Conservation (phyloP, 352 stramenopile genomes). For the Globisporangium cylindrosporum region DNA sequence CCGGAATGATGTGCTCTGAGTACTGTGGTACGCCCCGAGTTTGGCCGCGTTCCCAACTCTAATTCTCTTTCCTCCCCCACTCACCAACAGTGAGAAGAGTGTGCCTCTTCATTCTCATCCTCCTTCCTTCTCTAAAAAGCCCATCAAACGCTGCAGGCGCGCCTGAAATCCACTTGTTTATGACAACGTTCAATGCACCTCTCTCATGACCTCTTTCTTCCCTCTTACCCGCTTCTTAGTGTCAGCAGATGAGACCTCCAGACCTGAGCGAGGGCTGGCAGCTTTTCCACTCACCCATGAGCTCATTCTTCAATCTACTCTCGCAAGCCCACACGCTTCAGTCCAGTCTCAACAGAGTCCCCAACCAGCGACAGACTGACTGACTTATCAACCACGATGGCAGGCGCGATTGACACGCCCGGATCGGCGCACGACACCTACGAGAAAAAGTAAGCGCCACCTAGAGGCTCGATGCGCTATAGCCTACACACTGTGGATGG, state of each 20-base stretch:
- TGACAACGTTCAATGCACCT: not conserved
- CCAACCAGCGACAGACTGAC: not conserved
- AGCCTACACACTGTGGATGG: not conserved
- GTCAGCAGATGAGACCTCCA: not conserved
- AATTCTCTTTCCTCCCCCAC: not conserved
- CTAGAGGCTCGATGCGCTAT: not conserved
- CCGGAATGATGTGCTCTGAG: not conserved
- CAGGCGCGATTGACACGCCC: conserved; percentile 2
- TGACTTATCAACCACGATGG: not conserved
- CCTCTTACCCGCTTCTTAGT: no score
- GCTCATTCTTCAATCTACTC: not conserved
- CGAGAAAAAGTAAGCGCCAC: conserved; percentile 7
- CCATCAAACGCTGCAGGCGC: not conserved
- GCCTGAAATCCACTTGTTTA: not conserved
- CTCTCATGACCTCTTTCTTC: not conserved
- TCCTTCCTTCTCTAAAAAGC: not conserved
- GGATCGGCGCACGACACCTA: conserved; percentile 3
- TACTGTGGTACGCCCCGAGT: not conserved
- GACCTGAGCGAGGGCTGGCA: not conserved
- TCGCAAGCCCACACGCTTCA: not conserved
- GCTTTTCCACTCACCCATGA: not conserved
- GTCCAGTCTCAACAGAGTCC: not conserved
- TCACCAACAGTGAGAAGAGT: not conserved
- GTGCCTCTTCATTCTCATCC: not conserved
- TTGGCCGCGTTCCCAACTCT: not conserved